Conservation (phyloP, 805 yeast species). For the Debaryomyces castellii region DNA sequence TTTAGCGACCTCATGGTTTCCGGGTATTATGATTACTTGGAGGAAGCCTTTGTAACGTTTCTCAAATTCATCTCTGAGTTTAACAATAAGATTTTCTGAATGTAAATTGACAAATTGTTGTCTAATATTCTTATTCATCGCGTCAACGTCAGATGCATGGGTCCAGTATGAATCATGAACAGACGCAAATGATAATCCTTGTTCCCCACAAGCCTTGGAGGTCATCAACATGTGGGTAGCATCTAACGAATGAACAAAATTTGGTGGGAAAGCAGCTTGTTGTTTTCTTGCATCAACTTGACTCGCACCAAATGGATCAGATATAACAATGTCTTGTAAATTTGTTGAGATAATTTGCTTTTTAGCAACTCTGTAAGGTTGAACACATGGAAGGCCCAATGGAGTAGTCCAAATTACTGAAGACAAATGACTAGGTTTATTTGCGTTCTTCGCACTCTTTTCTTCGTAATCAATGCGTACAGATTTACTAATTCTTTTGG, state of each 20-base stretch:
- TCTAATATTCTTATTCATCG: constrained; percentile 69
- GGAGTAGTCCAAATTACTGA: constrained; percentile 99
- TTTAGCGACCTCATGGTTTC: constrained; percentile 49
- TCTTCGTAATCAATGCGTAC: constrained; percentile 65
- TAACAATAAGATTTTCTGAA: constrained; percentile 65
- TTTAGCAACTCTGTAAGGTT: constrained; percentile 80
- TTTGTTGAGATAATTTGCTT: constrained; percentile 73
- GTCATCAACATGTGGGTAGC: constrained; percentile 96
- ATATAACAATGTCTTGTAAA: constrained; percentile 80
- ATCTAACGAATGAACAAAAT: constrained; percentile 90
- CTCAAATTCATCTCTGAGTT: constrained; percentile 75
- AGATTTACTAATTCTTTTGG: constrained; percentile 75
- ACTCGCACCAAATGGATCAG: constrained; percentile 82
- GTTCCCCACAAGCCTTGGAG: constrained; percentile 70
- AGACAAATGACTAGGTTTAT: constrained; percentile 67
- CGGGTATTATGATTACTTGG: constrained; percentile 56
- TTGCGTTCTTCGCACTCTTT: constrained; percentile 30
- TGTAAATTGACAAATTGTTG: constrained; percentile 80
- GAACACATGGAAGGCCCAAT: constrained; percentile 91
- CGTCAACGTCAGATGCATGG: constrained; percentile 80
- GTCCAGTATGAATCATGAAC: constrained; percentile 99
- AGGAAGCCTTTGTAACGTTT: constrained; percentile 73
- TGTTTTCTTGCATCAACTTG: constrained; percentile 89
- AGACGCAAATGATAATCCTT: constrained; percentile 76
- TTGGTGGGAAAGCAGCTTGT: constrained; percentile 92